These are phyloP conservation scores for Rhipidocladum racemiflorum DNA, from an alignment of 176 grass and related monocot genomes.

Conservation along the genomic window DNA sequence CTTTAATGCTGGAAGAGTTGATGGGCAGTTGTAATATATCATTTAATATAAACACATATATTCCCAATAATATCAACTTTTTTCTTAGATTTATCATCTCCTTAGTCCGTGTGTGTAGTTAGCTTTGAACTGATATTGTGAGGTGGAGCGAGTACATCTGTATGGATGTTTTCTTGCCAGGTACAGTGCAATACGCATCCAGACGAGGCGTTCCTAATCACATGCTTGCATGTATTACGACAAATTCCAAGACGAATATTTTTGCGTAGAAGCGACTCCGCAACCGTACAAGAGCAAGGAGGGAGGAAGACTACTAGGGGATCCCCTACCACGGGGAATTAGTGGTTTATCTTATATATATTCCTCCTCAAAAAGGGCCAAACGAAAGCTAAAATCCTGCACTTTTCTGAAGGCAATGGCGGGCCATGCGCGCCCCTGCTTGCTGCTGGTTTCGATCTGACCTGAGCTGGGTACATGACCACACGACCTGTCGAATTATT, in stretches of 20 bases:
- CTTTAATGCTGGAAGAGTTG: too few species aligned
- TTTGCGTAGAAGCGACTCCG: constrained; percentile 12
- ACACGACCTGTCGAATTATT: neutral
- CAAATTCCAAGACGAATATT: neutral
- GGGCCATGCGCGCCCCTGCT: neutral
- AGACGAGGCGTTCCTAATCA: neutral
- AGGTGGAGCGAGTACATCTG: neutral
- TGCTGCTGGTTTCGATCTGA: neutral
- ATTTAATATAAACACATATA: too few species aligned
- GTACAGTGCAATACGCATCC: neutral
- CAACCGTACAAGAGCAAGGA: constrained; percentile 26
- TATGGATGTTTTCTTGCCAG: neutral
- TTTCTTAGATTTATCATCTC: too few species aligned
- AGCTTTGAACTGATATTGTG: too few species aligned
- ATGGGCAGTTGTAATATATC: too few species aligned
- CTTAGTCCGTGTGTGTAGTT: too few species aligned
- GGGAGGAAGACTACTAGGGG: neutral
- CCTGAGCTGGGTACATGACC: neutral
- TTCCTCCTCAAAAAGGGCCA: too few species aligned
- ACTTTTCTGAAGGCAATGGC: constrained; percentile 12
- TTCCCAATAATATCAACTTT: too few species aligned
- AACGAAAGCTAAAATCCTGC: neutral
- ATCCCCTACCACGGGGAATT: neutral
- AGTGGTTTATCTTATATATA: too few species aligned
- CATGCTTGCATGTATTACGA: neutral